These are phyloP conservation scores for Dillenia suffruticosa DNA, from an alignment of 164 flowering plant species.

Conservation along the genomic window DNA sequence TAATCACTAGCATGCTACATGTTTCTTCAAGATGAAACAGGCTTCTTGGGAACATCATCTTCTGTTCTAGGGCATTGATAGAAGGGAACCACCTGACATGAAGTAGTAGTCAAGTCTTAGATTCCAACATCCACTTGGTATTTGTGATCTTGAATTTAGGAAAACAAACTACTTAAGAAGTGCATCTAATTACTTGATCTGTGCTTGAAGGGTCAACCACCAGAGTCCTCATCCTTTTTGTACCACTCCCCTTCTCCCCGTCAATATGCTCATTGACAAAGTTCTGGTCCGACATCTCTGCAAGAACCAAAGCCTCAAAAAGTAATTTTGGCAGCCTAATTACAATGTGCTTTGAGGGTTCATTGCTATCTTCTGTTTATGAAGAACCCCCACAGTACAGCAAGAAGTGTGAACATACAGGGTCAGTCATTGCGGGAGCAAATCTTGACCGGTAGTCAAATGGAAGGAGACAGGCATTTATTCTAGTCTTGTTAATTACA, in stretches of 20 bases:
- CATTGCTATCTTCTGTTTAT: too few species aligned
- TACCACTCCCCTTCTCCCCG: constrained; percentile 20
- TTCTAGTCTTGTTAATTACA: too few species aligned
- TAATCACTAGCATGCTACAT: too few species aligned
- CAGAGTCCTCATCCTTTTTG: constrained; percentile 25
- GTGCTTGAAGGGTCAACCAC: constrained; percentile 14
- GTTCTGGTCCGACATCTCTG: constrained; percentile 79
- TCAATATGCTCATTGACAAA: constrained; percentile 49
- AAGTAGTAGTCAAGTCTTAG: neutral
- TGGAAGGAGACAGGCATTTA: too few species aligned
- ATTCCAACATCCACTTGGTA: neutral
- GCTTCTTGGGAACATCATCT: constrained; percentile 7
- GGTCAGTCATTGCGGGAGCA: too few species aligned
- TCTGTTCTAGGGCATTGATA: constrained; percentile 8
- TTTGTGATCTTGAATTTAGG: neutral
- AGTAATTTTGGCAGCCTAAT: too few species aligned
- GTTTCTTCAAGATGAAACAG: neutral
- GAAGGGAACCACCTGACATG: constrained; percentile 38
- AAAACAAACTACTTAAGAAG: neutral
- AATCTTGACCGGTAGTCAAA: too few species aligned
- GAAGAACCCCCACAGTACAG: too few species aligned
- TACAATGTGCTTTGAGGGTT: too few species aligned
- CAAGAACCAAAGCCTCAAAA: constrained; percentile 1
- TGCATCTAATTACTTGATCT: constrained; percentile 37
- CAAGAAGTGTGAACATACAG: too few species aligned